Conservation (phyloP, 345 rosid genomes). For the Linum trigynum region DNA sequence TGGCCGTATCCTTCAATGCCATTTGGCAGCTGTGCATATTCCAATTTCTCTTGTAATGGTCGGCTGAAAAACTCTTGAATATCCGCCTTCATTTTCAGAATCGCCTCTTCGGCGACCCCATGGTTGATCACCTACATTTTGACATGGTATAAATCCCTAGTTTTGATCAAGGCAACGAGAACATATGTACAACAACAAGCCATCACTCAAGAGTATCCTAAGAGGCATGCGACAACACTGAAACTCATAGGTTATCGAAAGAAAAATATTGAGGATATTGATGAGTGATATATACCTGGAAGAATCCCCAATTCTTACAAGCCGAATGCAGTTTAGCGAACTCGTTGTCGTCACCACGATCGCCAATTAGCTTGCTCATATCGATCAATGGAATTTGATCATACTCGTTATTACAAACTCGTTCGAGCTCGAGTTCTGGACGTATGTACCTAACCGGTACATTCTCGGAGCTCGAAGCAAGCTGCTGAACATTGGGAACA, state of each 20-base stretch:
- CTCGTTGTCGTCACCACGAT: constrained; percentile 13
- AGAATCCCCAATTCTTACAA: constrained; percentile 52
- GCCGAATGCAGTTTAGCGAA: constrained; percentile 35
- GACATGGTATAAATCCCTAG: not conserved
- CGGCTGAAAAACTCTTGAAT: constrained; percentile 27
- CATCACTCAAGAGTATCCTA: no score
- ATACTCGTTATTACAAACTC: constrained; percentile 11
- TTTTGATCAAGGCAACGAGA: not conserved
- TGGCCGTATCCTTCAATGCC: no score
- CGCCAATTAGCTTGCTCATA: constrained; percentile 22
- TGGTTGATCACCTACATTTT: constrained; percentile 31
- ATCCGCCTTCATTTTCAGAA: not conserved
- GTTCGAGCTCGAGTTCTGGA: constrained; percentile 16
- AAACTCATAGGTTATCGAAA: no score
- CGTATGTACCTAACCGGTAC: constrained; percentile 18
- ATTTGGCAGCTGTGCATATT: not conserved
- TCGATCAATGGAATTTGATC: constrained; percentile 33
- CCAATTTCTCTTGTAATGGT: constrained; percentile 33
- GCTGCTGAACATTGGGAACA: no score
- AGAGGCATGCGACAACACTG: no score
- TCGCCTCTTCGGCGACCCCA: constrained; percentile 9
- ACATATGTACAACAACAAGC: no score
- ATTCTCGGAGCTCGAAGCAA: no score
- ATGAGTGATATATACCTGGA: constrained; percentile 33
- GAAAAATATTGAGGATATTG: no score